A percentile compares a stretch with the other conserved stretches of the same genome.
These are phyloP conservation scores for Jamesozyma lodderae DNA, from an alignment of 805 yeast species.

Conservation along the genomic window DNA sequence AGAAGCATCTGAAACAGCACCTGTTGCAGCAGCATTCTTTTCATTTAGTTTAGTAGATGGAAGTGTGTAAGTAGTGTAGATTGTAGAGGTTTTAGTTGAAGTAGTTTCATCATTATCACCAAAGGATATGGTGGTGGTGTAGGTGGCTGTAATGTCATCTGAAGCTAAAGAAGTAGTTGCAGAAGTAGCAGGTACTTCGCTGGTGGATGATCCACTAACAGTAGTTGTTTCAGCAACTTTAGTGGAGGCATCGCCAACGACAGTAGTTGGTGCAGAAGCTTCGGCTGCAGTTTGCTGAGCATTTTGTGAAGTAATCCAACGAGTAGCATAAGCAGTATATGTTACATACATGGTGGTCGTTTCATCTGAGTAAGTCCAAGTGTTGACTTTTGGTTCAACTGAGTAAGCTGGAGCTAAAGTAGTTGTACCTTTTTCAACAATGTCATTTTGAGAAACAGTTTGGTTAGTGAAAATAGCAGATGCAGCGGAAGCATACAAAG, in stretches of 20 bases:
- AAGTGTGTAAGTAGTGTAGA: background rate
- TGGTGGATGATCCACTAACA: background rate
- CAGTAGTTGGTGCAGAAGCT: constrained; percentile 1
- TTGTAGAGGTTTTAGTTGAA: constrained; percentile 5
- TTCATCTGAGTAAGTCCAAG: constrained; percentile 16
- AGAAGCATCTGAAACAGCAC: background rate
- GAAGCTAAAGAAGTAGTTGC: constrained; percentile 5
- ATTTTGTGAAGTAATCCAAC: constrained; percentile 12
- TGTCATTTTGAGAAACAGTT: constrained; percentile 4
- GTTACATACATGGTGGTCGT: constrained; percentile 23
- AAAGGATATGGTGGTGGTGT: constrained; percentile 9
- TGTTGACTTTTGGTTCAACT: constrained; percentile 12
- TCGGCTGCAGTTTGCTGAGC: background rate
- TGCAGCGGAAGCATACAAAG: constrained; percentile 9
- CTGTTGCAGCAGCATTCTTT: background rate
- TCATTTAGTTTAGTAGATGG: background rate
- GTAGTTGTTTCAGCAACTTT: background rate
- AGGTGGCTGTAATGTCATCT: constrained; percentile 9
- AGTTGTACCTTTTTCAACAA: constrained; percentile 7
- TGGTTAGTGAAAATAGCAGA: constrained; percentile 15
- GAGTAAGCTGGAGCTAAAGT: constrained; percentile 18
- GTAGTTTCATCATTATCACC: background rate
- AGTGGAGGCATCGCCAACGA: background rate
- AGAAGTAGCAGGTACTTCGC: background rate
- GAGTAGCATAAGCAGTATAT: constrained; percentile 16